A percentile compares a stretch with the other conserved stretches of the same genome.
Conservation (phyloP, 169 alveolate genomes). For the Eimeria falciformis region DNA sequence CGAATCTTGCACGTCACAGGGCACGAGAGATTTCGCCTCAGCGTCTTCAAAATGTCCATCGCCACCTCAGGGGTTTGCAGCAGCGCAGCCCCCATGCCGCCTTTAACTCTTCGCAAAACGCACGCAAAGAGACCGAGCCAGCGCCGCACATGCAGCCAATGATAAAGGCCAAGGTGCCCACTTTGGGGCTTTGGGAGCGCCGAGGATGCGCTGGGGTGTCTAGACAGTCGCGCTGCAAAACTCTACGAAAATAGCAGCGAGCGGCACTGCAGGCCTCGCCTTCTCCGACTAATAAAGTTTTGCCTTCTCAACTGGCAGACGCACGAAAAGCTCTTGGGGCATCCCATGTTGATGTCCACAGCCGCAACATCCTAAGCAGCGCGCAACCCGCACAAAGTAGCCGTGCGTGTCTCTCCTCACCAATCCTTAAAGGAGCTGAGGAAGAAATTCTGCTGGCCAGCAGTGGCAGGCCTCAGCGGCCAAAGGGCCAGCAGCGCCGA, state of each 20-base stretch:
- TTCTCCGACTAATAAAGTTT: too few relatives aligned
- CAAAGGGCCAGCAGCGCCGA: background rate
- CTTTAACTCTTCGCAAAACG: slow-evolving; percentile 62
- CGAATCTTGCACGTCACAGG: slow-evolving; percentile 80
- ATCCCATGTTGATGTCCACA: slow-evolving; percentile 79
- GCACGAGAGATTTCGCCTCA: slow-evolving; percentile 60
- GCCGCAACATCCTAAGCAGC: slow-evolving; percentile 74
- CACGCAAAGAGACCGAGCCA: background rate
- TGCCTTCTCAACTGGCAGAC: background rate
- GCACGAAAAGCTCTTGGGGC: slow-evolving; percentile 81
- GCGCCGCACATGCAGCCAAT: background rate
- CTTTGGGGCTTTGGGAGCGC: background rate
- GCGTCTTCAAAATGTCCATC: slow-evolving; percentile 76
- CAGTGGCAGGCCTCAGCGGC: background rate
- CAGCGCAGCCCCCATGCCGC: slow-evolving; percentile 81
- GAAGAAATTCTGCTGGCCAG: background rate
- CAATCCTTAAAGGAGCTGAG: too few relatives aligned
- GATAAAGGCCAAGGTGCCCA: background rate
- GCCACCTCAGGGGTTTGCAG: slow-evolving; percentile 76
- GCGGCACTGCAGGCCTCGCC: too few relatives aligned
- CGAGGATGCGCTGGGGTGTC: background rate
- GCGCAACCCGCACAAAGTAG: background rate
- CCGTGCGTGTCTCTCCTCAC: too few relatives aligned
- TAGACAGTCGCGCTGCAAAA: too few relatives aligned
- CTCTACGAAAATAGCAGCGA: too few relatives aligned